Evolutionary conservation across 225 moss, liverwort and hornwort genomes (phyloP).

Genomic region (Neckera pumila): DNA sequence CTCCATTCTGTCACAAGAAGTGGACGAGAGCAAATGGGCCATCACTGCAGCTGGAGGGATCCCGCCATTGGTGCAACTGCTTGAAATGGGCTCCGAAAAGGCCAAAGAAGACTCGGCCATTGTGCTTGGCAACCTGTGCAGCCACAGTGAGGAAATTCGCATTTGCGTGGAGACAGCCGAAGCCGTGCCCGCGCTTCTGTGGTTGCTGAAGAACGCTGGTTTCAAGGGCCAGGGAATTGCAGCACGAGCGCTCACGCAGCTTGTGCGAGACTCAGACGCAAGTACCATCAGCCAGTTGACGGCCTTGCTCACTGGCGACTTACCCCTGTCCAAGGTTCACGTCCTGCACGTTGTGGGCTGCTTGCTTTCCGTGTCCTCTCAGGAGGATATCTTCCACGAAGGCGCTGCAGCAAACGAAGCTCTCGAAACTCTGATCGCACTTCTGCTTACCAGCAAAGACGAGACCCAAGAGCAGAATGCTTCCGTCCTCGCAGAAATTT

Average conservation of each 20-base stretch:
- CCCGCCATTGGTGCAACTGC: slow-evolving; percentile 85
- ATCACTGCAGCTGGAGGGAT: slow-evolving; percentile 99
- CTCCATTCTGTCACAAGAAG: slow-evolving; percentile 84
- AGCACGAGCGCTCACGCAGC: slow-evolving; percentile 79
- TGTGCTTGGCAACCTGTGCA: slow-evolving; percentile 87
- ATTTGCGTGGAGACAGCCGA: slow-evolving; percentile 98
- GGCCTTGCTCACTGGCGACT: slow-evolving; percentile 81
- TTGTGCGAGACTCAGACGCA: slow-evolving; percentile 90
- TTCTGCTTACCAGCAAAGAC: slow-evolving; percentile 57
- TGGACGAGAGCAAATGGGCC: slow-evolving; percentile 98
- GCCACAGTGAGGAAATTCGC: slow-evolving; percentile 96
- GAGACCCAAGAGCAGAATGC: slow-evolving; percentile 80
- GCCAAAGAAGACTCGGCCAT: slow-evolving; percentile 95
- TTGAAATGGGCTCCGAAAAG: slow-evolving; percentile 87
- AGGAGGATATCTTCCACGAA: slow-evolving; percentile 74
- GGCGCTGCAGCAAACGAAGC: slow-evolving; percentile 88
- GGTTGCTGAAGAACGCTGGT: slow-evolving; percentile 94
- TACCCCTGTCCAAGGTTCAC: slow-evolving; percentile 80
- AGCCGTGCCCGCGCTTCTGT: slow-evolving; percentile 84
- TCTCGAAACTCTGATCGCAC: slow-evolving; percentile 63
- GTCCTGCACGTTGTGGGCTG: slow-evolving; percentile 93
- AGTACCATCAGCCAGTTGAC: slow-evolving; percentile 91
- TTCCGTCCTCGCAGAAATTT: slow-evolving; percentile 77
- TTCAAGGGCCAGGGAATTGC: slow-evolving; percentile 92
- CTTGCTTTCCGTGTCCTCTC: slow-evolving; percentile 80